A percentile compares a stretch with the other conserved stretches of the same genome.
Evolutionary conservation across 2,329 filamentous ascomycete species (phyloP).

Genomic region (Dothidotthia symphoricarpi): DNA sequence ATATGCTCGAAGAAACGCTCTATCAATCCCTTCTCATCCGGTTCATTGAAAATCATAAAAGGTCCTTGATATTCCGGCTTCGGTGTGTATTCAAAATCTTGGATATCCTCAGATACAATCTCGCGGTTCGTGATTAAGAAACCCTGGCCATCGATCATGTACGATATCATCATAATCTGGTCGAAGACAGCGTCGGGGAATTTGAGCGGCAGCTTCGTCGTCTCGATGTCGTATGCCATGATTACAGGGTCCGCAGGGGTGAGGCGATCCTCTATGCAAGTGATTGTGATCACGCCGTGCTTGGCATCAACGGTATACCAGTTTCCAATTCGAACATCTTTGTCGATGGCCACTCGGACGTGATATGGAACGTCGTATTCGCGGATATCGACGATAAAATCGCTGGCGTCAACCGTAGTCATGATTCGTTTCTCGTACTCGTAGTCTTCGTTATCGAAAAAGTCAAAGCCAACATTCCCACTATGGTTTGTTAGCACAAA

Average conservation of each 20-base stretch:
- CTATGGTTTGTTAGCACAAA: slow-evolving; percentile 44
- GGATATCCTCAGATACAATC: slow-evolving; percentile 95
- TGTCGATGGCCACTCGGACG: slow-evolving; percentile 96
- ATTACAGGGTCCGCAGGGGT: slow-evolving; percentile 94
- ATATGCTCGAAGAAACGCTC: slow-evolving; percentile 95
- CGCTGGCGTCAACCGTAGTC: slow-evolving; percentile 82
- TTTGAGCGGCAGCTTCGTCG: slow-evolving; percentile 90
- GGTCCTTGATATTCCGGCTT: slow-evolving; percentile 93
- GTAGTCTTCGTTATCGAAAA: slow-evolving; percentile 84
- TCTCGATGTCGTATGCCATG: slow-evolving; percentile 99
- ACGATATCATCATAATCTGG: slow-evolving; percentile 99
- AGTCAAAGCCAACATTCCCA: slow-evolving; percentile 79
- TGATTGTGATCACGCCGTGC: slow-evolving; percentile 81
- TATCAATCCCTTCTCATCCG: slow-evolving; percentile 81
- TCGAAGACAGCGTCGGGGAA: slow-evolving; percentile 94
- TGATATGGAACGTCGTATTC: slow-evolving; percentile 99
- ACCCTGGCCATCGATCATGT: slow-evolving; percentile 99
- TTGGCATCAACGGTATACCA: slow-evolving; percentile 97
- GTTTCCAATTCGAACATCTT: slow-evolving; percentile 92
- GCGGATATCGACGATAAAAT: slow-evolving; percentile 97
- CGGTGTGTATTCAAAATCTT: slow-evolving; percentile 97
- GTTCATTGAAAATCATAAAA: slow-evolving; percentile 98
- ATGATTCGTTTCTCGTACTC: slow-evolving; percentile 77
- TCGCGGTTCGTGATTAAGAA: slow-evolving; percentile 98
- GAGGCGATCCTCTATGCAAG: slow-evolving; percentile 80